These are phyloP conservation scores for Plectosphaerella plurivora DNA, from an alignment of 2,329 filamentous ascomycete species.

Conservation along the genomic window DNA sequence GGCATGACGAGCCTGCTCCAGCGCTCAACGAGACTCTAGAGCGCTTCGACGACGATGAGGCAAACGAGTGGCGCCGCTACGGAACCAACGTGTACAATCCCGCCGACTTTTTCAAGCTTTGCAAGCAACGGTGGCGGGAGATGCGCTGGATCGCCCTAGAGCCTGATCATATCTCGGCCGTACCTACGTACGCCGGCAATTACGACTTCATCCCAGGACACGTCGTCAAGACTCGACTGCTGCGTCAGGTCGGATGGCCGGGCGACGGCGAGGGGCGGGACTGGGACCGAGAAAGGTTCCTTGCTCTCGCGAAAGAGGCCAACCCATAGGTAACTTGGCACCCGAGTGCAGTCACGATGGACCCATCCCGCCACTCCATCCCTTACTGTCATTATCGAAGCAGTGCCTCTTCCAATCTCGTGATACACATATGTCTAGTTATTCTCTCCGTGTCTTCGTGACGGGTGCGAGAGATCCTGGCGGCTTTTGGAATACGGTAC, in stretches of 20 bases:
- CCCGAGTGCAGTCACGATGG: too few relatives aligned
- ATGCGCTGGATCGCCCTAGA: constrained; percentile 6
- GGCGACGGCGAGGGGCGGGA: constrained; percentile 6
- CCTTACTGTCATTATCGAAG: too few relatives aligned
- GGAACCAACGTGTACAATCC: constrained; percentile 9
- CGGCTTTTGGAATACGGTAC: too few relatives aligned
- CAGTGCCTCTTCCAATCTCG: too few relatives aligned
- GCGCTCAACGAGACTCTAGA: constrained; percentile 1
- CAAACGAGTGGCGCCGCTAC: not conserved
- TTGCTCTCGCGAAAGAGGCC: too few relatives aligned
- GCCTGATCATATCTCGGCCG: too few relatives aligned
- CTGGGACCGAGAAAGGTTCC: constrained; percentile 4
- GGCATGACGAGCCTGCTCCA: constrained; percentile 4
- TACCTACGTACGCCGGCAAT: too few relatives aligned
- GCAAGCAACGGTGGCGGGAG: constrained; percentile 8
- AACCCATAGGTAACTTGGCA: too few relatives aligned
- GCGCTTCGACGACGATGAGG: constrained; percentile 1
- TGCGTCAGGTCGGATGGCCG: constrained; percentile 10
- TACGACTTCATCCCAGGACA: not conserved
- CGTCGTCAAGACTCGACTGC: constrained; percentile 4
- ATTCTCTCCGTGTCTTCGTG: too few relatives aligned
- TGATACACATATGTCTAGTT: too few relatives aligned
- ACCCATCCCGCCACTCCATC: too few relatives aligned
- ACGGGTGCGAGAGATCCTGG: too few relatives aligned
- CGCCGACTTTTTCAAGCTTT: constrained; percentile 7